Evolutionary conservation across 192 early-diverging fungal genomes (phyloP), one percentile per base, ranked within the genome.

Genomic region (Mortierella antarctica): DNA sequence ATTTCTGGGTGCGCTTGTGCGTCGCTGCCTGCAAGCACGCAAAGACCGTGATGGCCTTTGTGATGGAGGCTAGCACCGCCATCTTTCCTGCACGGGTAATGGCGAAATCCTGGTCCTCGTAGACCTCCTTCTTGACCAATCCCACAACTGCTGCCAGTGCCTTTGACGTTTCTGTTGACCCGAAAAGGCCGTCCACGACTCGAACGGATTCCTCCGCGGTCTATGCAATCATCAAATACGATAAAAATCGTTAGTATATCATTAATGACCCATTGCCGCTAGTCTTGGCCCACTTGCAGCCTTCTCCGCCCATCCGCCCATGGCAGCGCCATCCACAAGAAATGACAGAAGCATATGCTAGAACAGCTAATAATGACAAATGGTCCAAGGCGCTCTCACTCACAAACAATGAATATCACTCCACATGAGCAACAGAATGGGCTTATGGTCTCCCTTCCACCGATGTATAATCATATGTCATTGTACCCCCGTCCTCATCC

Each of bases 121-220:
- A 74, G 6, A 93, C 78, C 82, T 96, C 95, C 18, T 90, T 86
- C 52, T 91, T 89, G 40, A 95, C 89, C 59, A 97, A 83, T 47
- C 91, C 83, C 42, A 97, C 91, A 54, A 97, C 89, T 20, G 94
- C 90, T 2, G 93, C 91, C 40, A 96, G 82, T 13, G 95, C 95
- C 31, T 93, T 88, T 15, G 96, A 97, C 0, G 97, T 96, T 74
- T 99, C 97, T 7, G 95, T 98, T 4, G 93, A 91, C 21, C 98
- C 98, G 87, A 99, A 98, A 10, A 99, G 73, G 6, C 95, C 96
- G 84, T 98, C 98, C 48, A 98, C 88, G n/a, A 96, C 83, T 2
- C 92, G 90, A 14, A 97, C 96, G 39, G 90, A 92, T 82, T 97
- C 95, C 61, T 96, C 95, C 4, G 95, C 94, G 20, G 93, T 87